These are phyloP conservation scores for Berkeleyomyces basicola DNA, from an alignment of 2,329 filamentous ascomycete genomes.

Conservation along the genomic window DNA sequence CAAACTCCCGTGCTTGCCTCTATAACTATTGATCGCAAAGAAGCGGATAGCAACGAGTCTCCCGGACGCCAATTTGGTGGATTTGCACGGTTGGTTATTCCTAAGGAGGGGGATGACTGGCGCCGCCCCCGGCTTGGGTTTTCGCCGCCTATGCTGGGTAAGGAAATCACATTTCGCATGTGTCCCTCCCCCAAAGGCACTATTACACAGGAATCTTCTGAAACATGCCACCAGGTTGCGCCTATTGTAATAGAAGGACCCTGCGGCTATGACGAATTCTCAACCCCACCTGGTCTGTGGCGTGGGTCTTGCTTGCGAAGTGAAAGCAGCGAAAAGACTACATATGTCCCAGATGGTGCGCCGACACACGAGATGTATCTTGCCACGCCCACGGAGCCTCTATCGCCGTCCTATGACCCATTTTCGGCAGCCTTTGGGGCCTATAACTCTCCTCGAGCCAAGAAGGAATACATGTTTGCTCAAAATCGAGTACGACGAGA, in stretches of 20 bases:
- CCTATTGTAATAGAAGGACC: neutral
- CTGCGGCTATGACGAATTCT: neutral
- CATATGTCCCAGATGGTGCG: constrained; percentile 7
- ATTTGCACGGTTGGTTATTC: constrained; percentile 2
- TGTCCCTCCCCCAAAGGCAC: constrained; percentile 74
- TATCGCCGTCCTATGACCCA: constrained; percentile 21
- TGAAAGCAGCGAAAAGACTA: neutral
- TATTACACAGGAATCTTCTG: neutral
- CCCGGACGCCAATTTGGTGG: constrained; percentile 2
- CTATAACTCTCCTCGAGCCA: neutral
- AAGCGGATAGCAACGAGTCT: neutral
- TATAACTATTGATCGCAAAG: neutral
- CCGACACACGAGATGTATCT: constrained; percentile 8
- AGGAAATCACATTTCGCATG: constrained; percentile 61
- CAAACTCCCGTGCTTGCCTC: neutral
- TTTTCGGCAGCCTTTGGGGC: constrained; percentile 25
- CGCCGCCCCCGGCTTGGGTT: constrained; percentile 30
- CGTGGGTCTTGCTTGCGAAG: constrained; percentile 46
- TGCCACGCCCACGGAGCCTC: constrained; percentile 8
- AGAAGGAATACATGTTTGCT: constrained; percentile 3
- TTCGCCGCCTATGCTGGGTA: constrained; percentile 77
- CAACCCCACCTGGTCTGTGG: constrained; percentile 45
- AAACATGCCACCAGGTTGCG: neutral
- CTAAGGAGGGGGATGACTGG: constrained; percentile 4
- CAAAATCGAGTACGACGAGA: constrained; percentile 1